Base-by-base conservation (phyloP, 2,329 filamentous ascomycete genomes). In the Cordyceps javanica region DNA sequence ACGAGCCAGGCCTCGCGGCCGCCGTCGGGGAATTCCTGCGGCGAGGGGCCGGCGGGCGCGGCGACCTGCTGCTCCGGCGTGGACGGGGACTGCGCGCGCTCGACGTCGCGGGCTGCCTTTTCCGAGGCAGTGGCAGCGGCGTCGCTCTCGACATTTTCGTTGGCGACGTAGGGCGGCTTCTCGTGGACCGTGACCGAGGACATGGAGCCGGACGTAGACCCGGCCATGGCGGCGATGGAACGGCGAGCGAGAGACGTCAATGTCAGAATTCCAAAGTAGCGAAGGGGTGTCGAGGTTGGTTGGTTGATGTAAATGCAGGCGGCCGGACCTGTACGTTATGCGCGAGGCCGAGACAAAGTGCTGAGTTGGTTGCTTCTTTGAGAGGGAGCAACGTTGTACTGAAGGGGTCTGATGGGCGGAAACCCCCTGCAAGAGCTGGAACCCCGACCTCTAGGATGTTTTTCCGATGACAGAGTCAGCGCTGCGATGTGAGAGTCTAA, bases 1-100 rank as follows among this genome's bases (percentile, higher is more conserved):
- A 79, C 77, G 9, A 82, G 71, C 81, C 82, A 86, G 9, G 84
- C 83, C 60, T 79, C 70, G 3, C 66, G 45, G 2, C 83, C 83
- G 41, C 83, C 83, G 63, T 86, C 83, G 1, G 83, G 83, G 58
- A 83, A 84, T 61, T 81, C 78, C 7, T 78, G 76, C 55, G 72
- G 73, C 60, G 70, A 69, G 16, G 64, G 65, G 3, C 61, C 66
- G 5, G 60, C 65, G 7, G 61, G 51, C 6, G 57, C 59, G 4
- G 45, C 39, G 51, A 28, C 58, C 53, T n/a, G 46, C 60, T 41
- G 57, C 59, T 26, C 61, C 53, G 42, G 46, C n/a, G 39, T 48
- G n/a, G 58, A 25, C 16, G 30, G 13, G 9, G 26, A 21, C 26
- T 10, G 13, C 9, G 34, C 34, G 36, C 54, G 25, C 45, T 57